Percentiles rank a stretch among this genome's conserved stretches.
These are phyloP conservation scores for Alternaria postmessia DNA, from an alignment of 2,329 filamentous ascomycete genomes.

Conservation along the genomic window DNA sequence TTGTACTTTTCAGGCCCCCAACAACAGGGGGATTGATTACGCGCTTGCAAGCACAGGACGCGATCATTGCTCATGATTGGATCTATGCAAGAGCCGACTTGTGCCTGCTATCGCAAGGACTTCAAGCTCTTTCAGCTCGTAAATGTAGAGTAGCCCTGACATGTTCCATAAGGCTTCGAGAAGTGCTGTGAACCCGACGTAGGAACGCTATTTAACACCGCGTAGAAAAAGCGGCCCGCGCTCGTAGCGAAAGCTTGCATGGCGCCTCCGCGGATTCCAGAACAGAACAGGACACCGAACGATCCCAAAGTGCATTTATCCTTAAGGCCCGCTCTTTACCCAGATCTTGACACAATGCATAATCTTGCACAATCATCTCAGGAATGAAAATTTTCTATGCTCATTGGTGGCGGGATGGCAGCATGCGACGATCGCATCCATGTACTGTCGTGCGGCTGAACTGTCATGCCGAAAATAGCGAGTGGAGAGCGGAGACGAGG, in stretches of 20 bases:
- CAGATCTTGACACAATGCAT: neutral
- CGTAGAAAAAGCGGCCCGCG: neutral
- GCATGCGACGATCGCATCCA: neutral
- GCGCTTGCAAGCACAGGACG: neutral
- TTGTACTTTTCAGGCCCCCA: neutral
- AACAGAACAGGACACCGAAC: neutral
- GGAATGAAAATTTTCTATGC: neutral
- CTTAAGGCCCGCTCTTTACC: neutral
- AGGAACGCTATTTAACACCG: no score
- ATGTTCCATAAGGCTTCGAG: neutral
- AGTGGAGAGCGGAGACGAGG: neutral
- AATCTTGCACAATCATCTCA: neutral
- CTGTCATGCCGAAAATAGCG: neutral
- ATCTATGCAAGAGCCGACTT: neutral
- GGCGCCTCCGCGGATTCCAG: neutral
- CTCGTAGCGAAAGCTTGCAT: neutral
- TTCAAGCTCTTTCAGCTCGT: neutral
- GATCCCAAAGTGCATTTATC: neutral
- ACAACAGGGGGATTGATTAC: neutral
- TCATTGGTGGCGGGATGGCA: neutral
- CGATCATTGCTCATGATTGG: neutral
- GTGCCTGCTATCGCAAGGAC: neutral
- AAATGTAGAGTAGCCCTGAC: neutral
- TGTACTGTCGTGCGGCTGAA: neutral
- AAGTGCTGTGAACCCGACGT: neutral